Evolutionary conservation across 2,329 filamentous ascomycete species (phyloP).

Genomic region (Nemania sp.): DNA sequence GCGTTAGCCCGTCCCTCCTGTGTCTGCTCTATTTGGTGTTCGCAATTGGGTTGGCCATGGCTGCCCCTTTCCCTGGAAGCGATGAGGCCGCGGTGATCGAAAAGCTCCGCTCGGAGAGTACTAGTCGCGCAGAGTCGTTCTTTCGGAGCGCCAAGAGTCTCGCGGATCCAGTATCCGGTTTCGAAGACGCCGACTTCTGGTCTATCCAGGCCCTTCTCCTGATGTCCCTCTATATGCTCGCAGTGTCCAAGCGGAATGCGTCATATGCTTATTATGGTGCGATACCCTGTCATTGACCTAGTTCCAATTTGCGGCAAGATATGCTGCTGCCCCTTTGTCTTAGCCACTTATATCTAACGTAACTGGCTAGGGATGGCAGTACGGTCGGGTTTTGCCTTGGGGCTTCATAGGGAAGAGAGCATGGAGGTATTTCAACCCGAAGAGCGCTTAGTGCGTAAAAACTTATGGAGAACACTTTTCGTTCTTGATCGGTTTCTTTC

Average conservation of each 20-base stretch:
- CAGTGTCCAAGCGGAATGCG: conserved; percentile 64
- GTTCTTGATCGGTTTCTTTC: conserved; percentile 67
- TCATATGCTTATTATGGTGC: conserved; percentile 65
- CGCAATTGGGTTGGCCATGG: conserved; percentile 64
- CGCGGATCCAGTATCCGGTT: conserved; percentile 49
- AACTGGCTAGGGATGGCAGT: conserved; percentile 63
- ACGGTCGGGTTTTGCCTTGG: conserved; percentile 64
- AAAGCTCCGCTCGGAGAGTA: conserved; percentile 52
- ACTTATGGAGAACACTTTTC: conserved; percentile 67
- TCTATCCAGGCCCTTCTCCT: conserved; percentile 66
- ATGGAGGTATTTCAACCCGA: conserved; percentile 55
- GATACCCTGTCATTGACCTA: conserved; percentile 19
- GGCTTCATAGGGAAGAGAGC: conserved; percentile 65
- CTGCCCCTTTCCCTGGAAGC: conserved; percentile 55
- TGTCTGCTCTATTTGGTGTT: conserved; percentile 66
- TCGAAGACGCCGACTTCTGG: conserved; percentile 68
- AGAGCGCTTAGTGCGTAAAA: conserved; percentile 55
- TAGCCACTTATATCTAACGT: conserved; percentile 6
- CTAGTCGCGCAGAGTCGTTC: conserved; percentile 64
- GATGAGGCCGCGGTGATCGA: conserved; percentile 56
- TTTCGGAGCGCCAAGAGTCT: conserved; percentile 63
- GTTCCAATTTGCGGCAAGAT: neutral
- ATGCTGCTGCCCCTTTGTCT: neutral
- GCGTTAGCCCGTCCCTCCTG: conserved; percentile 54
- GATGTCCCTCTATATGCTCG: conserved; percentile 68